Base-by-base conservation (phyloP, 306 rosid species). In the Luffa acutangula region DNA sequence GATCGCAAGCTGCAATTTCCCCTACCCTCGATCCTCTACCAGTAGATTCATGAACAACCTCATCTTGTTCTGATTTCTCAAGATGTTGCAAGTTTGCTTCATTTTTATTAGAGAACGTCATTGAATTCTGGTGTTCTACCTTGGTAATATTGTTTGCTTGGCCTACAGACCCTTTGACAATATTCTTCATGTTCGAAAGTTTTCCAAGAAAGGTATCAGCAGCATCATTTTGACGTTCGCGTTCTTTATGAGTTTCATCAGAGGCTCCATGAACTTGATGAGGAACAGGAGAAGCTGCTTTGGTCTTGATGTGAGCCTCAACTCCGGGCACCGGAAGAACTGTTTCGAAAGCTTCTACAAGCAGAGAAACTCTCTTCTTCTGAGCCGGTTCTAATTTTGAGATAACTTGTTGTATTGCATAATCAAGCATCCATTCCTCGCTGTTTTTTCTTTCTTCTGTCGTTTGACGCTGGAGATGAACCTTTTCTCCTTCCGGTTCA, bases 381-480 rank as follows among this genome's bases (percentile, higher is more conserved):
- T 95, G 97, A 86, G 89, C 85, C 36, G 96, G 94, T 64, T 82
- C 92, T 43, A 95, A 89, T 77, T 86, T 93, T 42, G 94, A 90
- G 79, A 93, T 83, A 79, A 95, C 97, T 85, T 86, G 87, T 77
- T 87, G 97, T 80, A 95, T 88, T 76, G 99, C 99, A 76, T 82
- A 78, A 81, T 95, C 97, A 71, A 95, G 92, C 97, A 93, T 92
- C 97, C 97, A 95, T 81, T 95, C 96, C 85, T 93, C 97, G 5
- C 86, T 80, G 54, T 86, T 90, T 67, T 84, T 91, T 42, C 76
- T 86, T 80, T 89, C 86, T 57, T 87, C 94, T 1, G 80, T 78
- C 48, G 76, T 86, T 82, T 82, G 91, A 79, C n/a, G 91, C 85
- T 85, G 88, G 51, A 93, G 92, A 81, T 46, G 67, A 80, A 90